phyloP scores from a whole-genome alignment of 768 basidiomycete species.

The Naganishia onofrii region DNA sequence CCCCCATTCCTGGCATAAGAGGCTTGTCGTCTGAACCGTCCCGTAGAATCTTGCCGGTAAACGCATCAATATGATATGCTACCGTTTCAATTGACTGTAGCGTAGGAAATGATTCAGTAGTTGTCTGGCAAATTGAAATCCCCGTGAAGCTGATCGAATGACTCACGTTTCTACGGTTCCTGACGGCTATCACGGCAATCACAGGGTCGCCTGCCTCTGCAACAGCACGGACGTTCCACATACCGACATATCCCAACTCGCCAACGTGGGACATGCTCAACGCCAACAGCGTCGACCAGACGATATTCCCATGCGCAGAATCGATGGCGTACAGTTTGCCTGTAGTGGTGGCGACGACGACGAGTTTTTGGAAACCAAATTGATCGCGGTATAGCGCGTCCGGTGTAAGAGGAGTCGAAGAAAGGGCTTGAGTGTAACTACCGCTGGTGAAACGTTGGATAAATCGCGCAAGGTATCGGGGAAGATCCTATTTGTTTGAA shows the following conservation, averaged over 20 bases:
- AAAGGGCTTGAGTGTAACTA: slow-evolving; percentile 43
- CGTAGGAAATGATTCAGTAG: too few relatives aligned
- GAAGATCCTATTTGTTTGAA: slow-evolving; percentile 61
- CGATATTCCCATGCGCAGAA: slow-evolving; percentile 67
- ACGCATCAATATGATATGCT: slow-evolving; percentile 47
- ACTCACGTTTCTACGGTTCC: slow-evolving; percentile 38
- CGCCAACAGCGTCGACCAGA: slow-evolving; percentile 78
- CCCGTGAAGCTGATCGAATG: too few relatives aligned
- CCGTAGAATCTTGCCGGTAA: slow-evolving; percentile 40
- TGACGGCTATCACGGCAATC: slow-evolving; percentile 39
- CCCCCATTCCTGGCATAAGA: slow-evolving; percentile 31
- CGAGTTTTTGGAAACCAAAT: slow-evolving; percentile 82
- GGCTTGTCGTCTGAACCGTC: slow-evolving; percentile 26
- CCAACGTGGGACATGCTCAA: slow-evolving; percentile 58
- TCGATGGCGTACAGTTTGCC: slow-evolving; percentile 83
- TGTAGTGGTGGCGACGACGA: slow-evolving; percentile 66
- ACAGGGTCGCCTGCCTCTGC: slow-evolving; percentile 37
- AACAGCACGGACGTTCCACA: slow-evolving; percentile 44
- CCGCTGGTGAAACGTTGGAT: slow-evolving; percentile 63
- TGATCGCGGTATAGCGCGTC: slow-evolving; percentile 63
- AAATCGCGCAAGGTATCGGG: slow-evolving; percentile 67
- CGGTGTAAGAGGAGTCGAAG: slow-evolving; percentile 46
- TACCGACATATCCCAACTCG: slow-evolving; percentile 36
- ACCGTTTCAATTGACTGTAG: slow-evolving; percentile 37
- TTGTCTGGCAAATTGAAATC: too few relatives aligned